Evolutionary conservation across 2,329 filamentous ascomycete species (phyloP).

Genomic region (Nemania sp.): DNA sequence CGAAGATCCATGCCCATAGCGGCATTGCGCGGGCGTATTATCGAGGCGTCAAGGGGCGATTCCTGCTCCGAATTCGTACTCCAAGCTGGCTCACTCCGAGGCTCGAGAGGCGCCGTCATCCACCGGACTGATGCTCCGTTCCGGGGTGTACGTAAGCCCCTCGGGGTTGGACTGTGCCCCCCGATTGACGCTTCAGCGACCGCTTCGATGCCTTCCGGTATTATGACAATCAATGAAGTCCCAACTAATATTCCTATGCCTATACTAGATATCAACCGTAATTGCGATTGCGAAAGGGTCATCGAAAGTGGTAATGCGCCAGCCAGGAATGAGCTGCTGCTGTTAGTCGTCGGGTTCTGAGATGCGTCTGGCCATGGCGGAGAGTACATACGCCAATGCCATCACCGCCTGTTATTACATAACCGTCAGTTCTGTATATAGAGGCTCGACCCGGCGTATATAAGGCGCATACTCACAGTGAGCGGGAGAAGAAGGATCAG

Average conservation of each 20-base stretch:
- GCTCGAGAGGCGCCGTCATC: slow-evolving; percentile 14
- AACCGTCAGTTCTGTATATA: slow-evolving; percentile 29
- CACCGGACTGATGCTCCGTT: slow-evolving; percentile 28
- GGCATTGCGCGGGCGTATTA: not conserved
- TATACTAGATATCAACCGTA: slow-evolving; percentile 87
- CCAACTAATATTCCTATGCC: slow-evolving; percentile 94
- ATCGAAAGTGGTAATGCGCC: slow-evolving; percentile 90
- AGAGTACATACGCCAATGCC: slow-evolving; percentile 42
- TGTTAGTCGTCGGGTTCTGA: slow-evolving; percentile 29
- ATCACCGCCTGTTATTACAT: slow-evolving; percentile 40
- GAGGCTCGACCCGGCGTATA: not conserved
- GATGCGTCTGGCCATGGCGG: slow-evolving; percentile 12
- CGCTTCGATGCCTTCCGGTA: slow-evolving; percentile 94
- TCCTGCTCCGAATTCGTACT: not conserved
- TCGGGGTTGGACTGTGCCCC: slow-evolving; percentile 34
- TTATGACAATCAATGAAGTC: slow-evolving; percentile 94
- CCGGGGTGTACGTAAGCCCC: slow-evolving; percentile 27
- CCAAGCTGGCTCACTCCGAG: slow-evolving; percentile 3
- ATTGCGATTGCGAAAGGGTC: slow-evolving; percentile 80
- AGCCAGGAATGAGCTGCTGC: slow-evolving; percentile 82
- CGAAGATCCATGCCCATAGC: slow-evolving; percentile 12
- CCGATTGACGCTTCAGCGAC: slow-evolving; percentile 65
- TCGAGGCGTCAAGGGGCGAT: slow-evolving; percentile 2
- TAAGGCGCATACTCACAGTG: slow-evolving; percentile 34
- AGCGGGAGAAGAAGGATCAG: slow-evolving; percentile 43